Evolutionary conservation across 1,284 basidiomycete genomes (phyloP), one percentile per base, ranked within the genome.

Genomic region (Ustilago nuda): DNA sequence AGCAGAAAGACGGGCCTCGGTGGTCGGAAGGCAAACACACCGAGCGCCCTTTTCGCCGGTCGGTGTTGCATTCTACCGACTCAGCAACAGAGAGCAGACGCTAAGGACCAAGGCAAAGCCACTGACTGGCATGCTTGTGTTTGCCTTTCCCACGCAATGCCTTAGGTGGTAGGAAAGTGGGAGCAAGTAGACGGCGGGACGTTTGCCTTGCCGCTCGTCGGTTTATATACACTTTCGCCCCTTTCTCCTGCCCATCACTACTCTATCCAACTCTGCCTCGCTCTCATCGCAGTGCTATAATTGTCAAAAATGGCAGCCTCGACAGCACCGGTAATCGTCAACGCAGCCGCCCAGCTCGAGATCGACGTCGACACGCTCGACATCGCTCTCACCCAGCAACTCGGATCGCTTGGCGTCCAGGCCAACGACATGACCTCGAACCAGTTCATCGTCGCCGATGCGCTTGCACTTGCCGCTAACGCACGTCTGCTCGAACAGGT

Each of bases 401-500:
- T 73, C 33, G 43, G 48, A 27, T 33, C 65, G 36, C 58, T 73
- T 19, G 65, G 71, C n/a, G 58, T 73, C 8, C 65, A 73, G 52
- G 65, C 71, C 27, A 68, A 67, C 37, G 71, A 73, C 55, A 73
- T 73, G 71, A 73, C 71, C 11, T 73, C 71, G 43, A 73, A 73
- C 58, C 71, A 73, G 58, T 73, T 73, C 39, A 68, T 73, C 61
- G 61, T 73, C 12, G 66, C 65, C n/a, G 65, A 73, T 15, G 71
- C 66, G 3, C 66, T 73, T 4, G 61, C 61, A 6, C 32, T 67
- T 23, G 23, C 43, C 11, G 23, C 53, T 19, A 73, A 61, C 54
- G 53, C 53, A 33, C 15, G 33, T 9, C 11, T 73, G 23, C 58
- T 73, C 51, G 65, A 73, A 30, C 35, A 65, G 15, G 61, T 64